Conservation (phyloP, 2,329 filamentous ascomycete genomes). For the Penicillium sp. region DNA sequence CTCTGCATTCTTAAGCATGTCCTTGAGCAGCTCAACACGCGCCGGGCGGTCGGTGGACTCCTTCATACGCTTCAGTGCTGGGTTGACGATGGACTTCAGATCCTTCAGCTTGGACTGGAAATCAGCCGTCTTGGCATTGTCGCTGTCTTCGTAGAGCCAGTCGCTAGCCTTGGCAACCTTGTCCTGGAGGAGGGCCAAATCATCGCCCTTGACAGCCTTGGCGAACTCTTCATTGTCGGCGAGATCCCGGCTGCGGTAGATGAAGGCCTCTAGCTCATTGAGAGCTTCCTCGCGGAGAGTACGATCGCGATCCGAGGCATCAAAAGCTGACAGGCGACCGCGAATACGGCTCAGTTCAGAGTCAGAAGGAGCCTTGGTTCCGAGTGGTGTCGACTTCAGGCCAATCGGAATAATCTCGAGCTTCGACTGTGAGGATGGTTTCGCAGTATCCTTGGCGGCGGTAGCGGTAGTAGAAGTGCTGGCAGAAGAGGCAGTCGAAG, state of each 20-base stretch:
- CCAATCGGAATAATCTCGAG: slow-evolving; percentile 50
- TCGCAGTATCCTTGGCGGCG: slow-evolving; percentile 42
- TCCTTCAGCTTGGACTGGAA: slow-evolving; percentile 71
- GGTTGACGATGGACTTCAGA: slow-evolving; percentile 70
- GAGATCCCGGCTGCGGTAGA: slow-evolving; percentile 80
- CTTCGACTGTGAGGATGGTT: slow-evolving; percentile 42
- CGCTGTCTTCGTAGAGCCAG: slow-evolving; percentile 85
- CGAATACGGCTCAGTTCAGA: slow-evolving; percentile 50
- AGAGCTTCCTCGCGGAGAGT: slow-evolving; percentile 75
- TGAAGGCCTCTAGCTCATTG: slow-evolving; percentile 89
- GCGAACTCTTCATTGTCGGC: slow-evolving; percentile 72
- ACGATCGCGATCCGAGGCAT: slow-evolving; percentile 74
- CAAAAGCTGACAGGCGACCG: slow-evolving; percentile 75
- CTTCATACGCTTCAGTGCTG: slow-evolving; percentile 67
- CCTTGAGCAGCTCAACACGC: slow-evolving; percentile 61
- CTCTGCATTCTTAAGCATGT: slow-evolving; percentile 65
- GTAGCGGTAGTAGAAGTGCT: slow-evolving; percentile 49
- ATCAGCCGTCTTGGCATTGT: slow-evolving; percentile 66
- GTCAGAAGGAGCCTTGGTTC: slow-evolving; percentile 34
- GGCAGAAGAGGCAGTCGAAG: slow-evolving; percentile 41
- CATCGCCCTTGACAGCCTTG: slow-evolving; percentile 61
- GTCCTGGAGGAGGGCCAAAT: slow-evolving; percentile 62
- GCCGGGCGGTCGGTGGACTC: slow-evolving; percentile 68
- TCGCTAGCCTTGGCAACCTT: slow-evolving; percentile 68
- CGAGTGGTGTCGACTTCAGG: slow-evolving; percentile 46